phyloP scores from a whole-genome alignment of 352 stramenopile genomes.

The Phytophthora crassamura region DNA sequence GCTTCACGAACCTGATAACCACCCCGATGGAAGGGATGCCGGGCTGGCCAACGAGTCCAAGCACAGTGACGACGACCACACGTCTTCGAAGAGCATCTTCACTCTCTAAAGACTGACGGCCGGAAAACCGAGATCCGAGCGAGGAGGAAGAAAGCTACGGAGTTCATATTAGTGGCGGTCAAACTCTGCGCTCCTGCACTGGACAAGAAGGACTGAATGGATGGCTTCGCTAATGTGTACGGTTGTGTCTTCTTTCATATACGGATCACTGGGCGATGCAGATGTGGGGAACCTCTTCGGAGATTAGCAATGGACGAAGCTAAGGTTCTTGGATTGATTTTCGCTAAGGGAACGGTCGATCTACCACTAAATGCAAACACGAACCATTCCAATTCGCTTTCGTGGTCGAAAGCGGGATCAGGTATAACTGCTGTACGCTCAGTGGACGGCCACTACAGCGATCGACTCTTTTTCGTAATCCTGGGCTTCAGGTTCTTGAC shows the following conservation, averaged over 20 bases:
- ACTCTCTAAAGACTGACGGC: slow-evolving; percentile 72
- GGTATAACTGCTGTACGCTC: no score
- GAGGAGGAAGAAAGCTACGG: slow-evolving; percentile 79
- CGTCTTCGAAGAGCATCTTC: slow-evolving; percentile 57
- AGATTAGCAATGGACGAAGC: slow-evolving; percentile 45
- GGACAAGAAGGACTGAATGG: slow-evolving; percentile 93
- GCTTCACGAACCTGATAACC: slow-evolving; percentile 92
- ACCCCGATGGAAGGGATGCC: slow-evolving; percentile 89
- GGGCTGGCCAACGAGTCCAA: slow-evolving; percentile 64
- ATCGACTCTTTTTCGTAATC: no score
- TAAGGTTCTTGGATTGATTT: slow-evolving; percentile 22
- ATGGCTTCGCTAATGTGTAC: slow-evolving; percentile 94
- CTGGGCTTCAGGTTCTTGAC: no score
- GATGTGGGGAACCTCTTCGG: slow-evolving; percentile 80
- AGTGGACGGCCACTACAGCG: no score
- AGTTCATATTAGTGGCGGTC: slow-evolving; percentile 94
- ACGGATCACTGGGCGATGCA: slow-evolving; percentile 81
- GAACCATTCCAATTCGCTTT: slow-evolving; percentile 21
- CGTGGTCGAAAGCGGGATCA: no score
- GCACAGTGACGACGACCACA: slow-evolving; percentile 44
- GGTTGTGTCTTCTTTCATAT: slow-evolving; percentile 50
- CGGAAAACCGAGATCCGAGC: slow-evolving; percentile 82
- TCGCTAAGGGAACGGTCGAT: slow-evolving; percentile 10
- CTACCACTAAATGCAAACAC: slow-evolving; percentile 17
- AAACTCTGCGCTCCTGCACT: slow-evolving; percentile 93